A percentile compares a stretch with the other conserved stretches of the same genome.
These are phyloP conservation scores for Oryza rufipogon DNA, from an alignment of 176 grass and related monocot species.

Conservation along the genomic window DNA sequence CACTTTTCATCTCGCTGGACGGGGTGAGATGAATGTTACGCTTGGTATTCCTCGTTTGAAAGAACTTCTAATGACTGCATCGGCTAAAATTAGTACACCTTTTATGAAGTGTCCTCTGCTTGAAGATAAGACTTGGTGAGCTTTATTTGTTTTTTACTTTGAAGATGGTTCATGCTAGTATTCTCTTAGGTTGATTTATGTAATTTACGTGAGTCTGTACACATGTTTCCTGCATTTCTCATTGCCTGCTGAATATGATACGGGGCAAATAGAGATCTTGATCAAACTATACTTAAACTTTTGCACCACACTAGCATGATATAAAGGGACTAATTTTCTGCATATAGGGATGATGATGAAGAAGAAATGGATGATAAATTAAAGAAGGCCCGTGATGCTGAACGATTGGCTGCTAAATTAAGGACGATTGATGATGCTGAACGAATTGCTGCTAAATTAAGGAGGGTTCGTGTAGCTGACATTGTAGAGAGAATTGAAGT, in stretches of 20 bases:
- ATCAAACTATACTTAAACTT: not conserved
- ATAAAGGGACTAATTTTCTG: slow-evolving; percentile 3
- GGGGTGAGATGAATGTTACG: slow-evolving; percentile 93
- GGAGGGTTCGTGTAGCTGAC: slow-evolving; percentile 65
- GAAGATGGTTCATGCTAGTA: slow-evolving; percentile 8
- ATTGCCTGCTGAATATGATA: not conserved
- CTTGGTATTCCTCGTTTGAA: slow-evolving; percentile 88
- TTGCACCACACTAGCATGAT: not conserved
- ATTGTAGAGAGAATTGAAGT: slow-evolving; percentile 81
- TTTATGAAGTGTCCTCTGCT: slow-evolving; percentile 69
- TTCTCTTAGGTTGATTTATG: slow-evolving; percentile 7
- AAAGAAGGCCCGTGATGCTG: no score
- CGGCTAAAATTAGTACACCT: slow-evolving; percentile 69
- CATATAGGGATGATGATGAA: slow-evolving; percentile 47
- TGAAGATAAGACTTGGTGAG: slow-evolving; percentile 39
- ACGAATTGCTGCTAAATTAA: slow-evolving; percentile 56
- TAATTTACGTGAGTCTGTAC: slow-evolving; percentile 18
- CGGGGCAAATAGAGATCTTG: not conserved
- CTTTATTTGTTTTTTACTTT: slow-evolving; percentile 28
- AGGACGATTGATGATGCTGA: not conserved
- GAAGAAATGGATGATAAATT: not conserved
- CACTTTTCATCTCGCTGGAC: slow-evolving; percentile 96
- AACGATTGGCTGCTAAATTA: no score
- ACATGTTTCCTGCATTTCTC: not conserved
- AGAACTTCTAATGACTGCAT: slow-evolving; percentile 91